These are phyloP conservation scores for Leucogyrophana mollusca DNA, from an alignment of 768 basidiomycete species.

Conservation along the genomic window DNA sequence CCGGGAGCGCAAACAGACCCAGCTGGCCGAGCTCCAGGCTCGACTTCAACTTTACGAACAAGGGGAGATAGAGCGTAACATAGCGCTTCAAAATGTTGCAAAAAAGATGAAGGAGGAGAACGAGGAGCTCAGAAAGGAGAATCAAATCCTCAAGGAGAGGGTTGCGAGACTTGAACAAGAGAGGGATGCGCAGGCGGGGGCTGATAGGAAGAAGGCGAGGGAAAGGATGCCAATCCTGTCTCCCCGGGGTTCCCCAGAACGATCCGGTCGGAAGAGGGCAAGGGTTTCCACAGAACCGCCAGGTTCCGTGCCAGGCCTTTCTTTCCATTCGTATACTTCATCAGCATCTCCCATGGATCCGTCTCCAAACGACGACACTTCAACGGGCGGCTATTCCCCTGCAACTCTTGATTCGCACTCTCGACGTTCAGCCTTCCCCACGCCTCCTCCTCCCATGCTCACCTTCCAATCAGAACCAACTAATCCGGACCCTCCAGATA, in stretches of 20 bases:
- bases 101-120: conserved; percentile 89
- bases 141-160: conserved; percentile 54
- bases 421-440: conserved; percentile 27
- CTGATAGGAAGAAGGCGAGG: conserved; percentile 58
- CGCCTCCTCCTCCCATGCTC: conserved; percentile 31
- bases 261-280: conserved; percentile 37
- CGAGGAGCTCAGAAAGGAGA: conserved; percentile 69
- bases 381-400: conserved; percentile 31
- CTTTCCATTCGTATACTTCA: conserved; percentile 23
- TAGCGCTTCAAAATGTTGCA: conserved; percentile 79
- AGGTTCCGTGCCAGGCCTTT: conserved; percentile 15
- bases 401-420: conserved; percentile 21
- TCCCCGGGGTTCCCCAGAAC: conserved; percentile 17
- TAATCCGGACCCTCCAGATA: conserved; percentile 32
- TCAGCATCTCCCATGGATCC: conserved; percentile 52
- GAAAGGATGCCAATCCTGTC: conserved; percentile 46
- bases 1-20: conserved; percentile 85
- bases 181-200: conserved; percentile 25
- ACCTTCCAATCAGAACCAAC: conserved; percentile 33
- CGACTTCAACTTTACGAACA: conserved; percentile 84
- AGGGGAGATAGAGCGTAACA: conserved; percentile 86
- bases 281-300: conserved; percentile 25
- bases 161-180: conserved; percentile 42
- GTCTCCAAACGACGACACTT: conserved; percentile 42
- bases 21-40: conserved; percentile 84